Base-by-base conservation (phyloP, 2,329 filamentous ascomycete genomes). In the Penicillium expansum region DNA sequence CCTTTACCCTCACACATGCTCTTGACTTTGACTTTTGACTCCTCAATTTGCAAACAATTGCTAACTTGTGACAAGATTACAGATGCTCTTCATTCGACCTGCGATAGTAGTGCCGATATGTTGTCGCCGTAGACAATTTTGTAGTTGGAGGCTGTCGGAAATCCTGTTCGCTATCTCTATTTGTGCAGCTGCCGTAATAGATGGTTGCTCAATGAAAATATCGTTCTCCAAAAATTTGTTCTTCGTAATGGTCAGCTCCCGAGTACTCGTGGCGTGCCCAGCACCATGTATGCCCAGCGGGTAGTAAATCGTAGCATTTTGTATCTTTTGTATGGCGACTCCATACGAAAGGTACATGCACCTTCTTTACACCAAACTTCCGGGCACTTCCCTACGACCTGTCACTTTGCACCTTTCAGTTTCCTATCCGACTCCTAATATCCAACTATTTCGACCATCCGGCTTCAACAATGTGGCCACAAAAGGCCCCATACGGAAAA, bases 21-120 rank as follows among this genome's bases (percentile, higher is more conserved):
- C 41, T 57, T 62, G 45, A 39, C 52, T 45, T 59, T 33, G 29
- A 42, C 30, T 48, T 35, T 50, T 55, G n/a, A 38, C 33, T 32
- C 22, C 4, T 20, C 35, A 27, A 41, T 57, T 44, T 56, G 42
- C 55, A 56, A 60, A 61, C 64, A 65, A 62, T 62, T 63, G 63
- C 64, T 67, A 63, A 67, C 58, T 52, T 30, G 55, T 27, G 48
- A 42, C 47, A 60, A 62, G 58, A 56, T 42, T 24, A 61, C 58
- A 65, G 62, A 50, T 59, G 55, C 56, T 41, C 22, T 52, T 37
- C 33, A 44, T 37, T 29, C 22, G 54, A 41, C 54, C 27, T 56
- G 29, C 48, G 29, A 39, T 52, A 39, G 54, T 56, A 56, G 48
- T 38, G 44, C 35, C 33, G 42, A 41, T 52, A 38, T 53, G 16